Percentiles rank a stretch among this genome's conserved stretches.
These are phyloP conservation scores for Plasmodium malariae DNA, from an alignment of 169 alveolate genomes.

Conservation along the genomic window DNA sequence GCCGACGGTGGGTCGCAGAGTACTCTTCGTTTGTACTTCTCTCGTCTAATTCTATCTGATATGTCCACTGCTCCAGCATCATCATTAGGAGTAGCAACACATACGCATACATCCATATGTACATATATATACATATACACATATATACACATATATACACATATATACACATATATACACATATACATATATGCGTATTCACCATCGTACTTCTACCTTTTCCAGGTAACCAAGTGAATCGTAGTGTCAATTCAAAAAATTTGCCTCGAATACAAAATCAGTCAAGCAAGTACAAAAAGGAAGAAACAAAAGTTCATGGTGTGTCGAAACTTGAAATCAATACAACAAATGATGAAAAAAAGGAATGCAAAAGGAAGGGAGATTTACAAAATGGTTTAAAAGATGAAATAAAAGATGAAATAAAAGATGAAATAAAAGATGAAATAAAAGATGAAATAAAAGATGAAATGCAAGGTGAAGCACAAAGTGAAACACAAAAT, in stretches of 20 bases:
- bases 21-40: too few species aligned
- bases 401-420: too few species aligned
- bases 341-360: too few species aligned
- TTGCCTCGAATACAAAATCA: neutral
- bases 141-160: neutral
- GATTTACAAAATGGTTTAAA: too few species aligned
- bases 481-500: too few species aligned
- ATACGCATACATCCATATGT: neutral
- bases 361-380: too few species aligned
- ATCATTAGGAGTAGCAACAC: neutral
- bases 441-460: too few species aligned
- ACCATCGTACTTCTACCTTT: neutral
- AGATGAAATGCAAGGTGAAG: too few species aligned
- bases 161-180: neutral
- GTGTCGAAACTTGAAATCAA: too few species aligned
- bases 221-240: slow-evolving; percentile 4
- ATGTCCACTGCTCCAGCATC: too few species aligned
- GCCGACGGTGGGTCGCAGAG: neutral
- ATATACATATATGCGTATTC: neutral
- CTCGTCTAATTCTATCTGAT: too few species aligned
- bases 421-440: too few species aligned
- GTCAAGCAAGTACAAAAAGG: neutral
- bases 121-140: slow-evolving; percentile 1
- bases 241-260: neutral
- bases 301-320: neutral